Evolutionary conservation across 805 yeast species (phyloP), one percentile per base, ranked within the genome.

Genomic region (Myxozyma udenii): DNA sequence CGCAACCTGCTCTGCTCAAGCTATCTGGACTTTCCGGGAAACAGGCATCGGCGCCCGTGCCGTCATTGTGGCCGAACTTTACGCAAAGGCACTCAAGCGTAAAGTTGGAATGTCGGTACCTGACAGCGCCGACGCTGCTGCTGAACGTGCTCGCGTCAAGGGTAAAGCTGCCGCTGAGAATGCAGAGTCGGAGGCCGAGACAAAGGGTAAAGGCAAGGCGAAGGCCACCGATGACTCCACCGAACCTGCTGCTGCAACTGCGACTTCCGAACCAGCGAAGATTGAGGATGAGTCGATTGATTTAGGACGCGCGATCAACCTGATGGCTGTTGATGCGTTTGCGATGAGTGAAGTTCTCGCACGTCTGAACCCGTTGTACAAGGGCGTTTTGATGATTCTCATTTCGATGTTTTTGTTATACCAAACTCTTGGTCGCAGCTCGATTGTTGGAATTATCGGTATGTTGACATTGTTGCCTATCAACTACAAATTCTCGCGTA

Each of bases 281-380:
- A 91, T 46, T n/a, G 50, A 50, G n/a, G 63, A 65, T 44, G 65
- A 62, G 33, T 62, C 68, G 14, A 46, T 58, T 44, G 93, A 89
- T 66, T 68, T 88, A 46, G 98, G 98, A 60, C 89, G 96, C 12
- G 87, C 93, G 57, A 91, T 93, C 65, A 93, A 93, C 66, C 76
- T 91, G 62, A 90, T 91, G 74, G 79, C 98, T 30, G 93, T 93
- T 42, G 98, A 93, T 73, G 93, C 98, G 3, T 90, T 87, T 72
- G 89, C 90, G 68, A 89, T 93, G 30, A 84, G 96, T 32, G 98
- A 93, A 72, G 81, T 91, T 50, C 84, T 95, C 71, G 95, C 95
- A 33, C 90, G 93, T 64, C 70, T 91, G 54, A 96, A 91, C 68
- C 85, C 79, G 60, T 82, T 89, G 65, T 84, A 86, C 18, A 80